Conservation (phyloP, 345 rosid genomes). For the Syzygium aromaticum region DNA sequence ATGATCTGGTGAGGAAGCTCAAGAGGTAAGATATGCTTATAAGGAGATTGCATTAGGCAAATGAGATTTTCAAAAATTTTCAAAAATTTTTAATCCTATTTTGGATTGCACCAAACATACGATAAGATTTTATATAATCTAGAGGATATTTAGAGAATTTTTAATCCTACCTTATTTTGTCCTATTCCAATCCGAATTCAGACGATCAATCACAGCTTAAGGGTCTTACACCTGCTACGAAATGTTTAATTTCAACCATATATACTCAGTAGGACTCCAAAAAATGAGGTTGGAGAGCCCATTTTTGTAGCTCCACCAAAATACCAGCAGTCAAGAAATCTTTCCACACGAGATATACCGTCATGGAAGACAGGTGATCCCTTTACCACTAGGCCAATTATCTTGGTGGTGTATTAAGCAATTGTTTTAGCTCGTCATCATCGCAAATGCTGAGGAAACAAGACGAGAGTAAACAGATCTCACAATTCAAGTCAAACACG, state of each 20-base stretch:
- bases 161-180: no score
- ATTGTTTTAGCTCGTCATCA: not conserved
- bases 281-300: not conserved
- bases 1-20: no score
- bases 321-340: not conserved
- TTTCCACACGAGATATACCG: not conserved
- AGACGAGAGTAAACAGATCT: not conserved
- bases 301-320: not conserved
- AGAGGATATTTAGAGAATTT: no score
- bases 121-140: no score
- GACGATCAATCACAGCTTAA: no score
- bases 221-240: not conserved
- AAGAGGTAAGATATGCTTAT: no score
- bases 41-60: no score
- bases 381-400: not conserved
- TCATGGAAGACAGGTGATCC: not conserved
- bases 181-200: no score
- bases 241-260: not conserved
- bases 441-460: not conserved
- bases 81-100: no score
- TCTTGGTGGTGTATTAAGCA: not conserved
- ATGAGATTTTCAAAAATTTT: no score
- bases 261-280: not conserved
- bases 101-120: no score
- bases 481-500: not conserved